These are phyloP conservation scores for Hypoxylon rickii DNA, from an alignment of 495 filamentous ascomycete species.

Conservation along the genomic window DNA sequence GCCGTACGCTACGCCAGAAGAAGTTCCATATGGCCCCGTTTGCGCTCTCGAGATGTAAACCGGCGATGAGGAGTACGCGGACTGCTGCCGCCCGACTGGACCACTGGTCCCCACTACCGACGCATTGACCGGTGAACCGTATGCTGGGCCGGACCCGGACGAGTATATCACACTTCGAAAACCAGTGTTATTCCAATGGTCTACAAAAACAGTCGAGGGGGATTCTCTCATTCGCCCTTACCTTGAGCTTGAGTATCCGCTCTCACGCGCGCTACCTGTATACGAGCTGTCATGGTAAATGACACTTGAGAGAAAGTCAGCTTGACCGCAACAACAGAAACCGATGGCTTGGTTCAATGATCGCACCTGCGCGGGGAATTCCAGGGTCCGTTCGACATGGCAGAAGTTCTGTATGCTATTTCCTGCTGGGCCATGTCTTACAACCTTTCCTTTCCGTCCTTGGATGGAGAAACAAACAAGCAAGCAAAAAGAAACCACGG, in stretches of 20 bases:
- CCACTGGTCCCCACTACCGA: conserved; percentile 36
- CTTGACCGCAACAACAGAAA: conserved; percentile 35
- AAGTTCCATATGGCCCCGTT: conserved; percentile 38
- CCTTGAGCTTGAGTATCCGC: conserved; percentile 51
- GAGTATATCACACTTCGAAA: conserved; percentile 48
- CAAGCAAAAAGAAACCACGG: conserved; percentile 18
- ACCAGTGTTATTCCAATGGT: conserved; percentile 48
- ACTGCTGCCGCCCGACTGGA: conserved; percentile 40
- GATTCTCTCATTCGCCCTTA: conserved; percentile 44
- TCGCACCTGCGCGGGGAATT: conserved; percentile 53
- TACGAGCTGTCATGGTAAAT: conserved; percentile 45
- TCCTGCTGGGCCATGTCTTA: conserved; percentile 49
- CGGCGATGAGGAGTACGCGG: conserved; percentile 39
- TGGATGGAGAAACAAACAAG: conserved; percentile 24
- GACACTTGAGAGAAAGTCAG: conserved; percentile 46
- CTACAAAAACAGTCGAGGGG: conserved; percentile 35
- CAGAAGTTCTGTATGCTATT: conserved; percentile 47
- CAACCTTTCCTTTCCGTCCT: too few species aligned
- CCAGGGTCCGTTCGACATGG: conserved; percentile 51
- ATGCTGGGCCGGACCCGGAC: conserved; percentile 43
- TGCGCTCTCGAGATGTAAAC: conserved; percentile 43
- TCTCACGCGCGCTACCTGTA: conserved; percentile 34
- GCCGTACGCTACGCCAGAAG: conserved; percentile 36
- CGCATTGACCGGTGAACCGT: conserved; percentile 40
- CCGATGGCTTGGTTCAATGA: conserved; percentile 37